Conservation (phyloP, 1,139 yeast species). For the Sugiyamaella paludigena region DNA sequence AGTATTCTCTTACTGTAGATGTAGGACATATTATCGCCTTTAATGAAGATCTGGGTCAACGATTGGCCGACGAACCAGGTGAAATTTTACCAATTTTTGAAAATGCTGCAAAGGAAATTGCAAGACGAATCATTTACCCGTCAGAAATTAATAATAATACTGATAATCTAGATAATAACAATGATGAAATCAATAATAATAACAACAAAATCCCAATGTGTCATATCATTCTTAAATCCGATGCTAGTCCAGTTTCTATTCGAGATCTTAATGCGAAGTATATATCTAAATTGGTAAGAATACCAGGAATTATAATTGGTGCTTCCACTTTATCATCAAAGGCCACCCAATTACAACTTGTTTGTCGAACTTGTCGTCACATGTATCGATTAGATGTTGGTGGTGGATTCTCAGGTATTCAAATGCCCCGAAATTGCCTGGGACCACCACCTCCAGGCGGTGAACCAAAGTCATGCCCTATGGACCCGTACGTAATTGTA, state of each 20-base stretch:
- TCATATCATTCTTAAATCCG: slow-evolving; percentile 75
- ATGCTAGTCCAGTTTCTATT: slow-evolving; percentile 69
- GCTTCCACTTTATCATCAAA: slow-evolving; percentile 87
- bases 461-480: slow-evolving; percentile 65
- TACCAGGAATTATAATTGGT: slow-evolving; percentile 90
- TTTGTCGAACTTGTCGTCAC: slow-evolving; percentile 88
- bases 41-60: slow-evolving; percentile 85
- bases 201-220: slow-evolving; percentile 60
- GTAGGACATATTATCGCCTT: slow-evolving; percentile 83
- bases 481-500: slow-evolving; percentile 88
- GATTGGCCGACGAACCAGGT: slow-evolving; percentile 79
- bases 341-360: slow-evolving; percentile 78
- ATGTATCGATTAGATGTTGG: slow-evolving; percentile 63
- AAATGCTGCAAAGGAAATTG: slow-evolving; percentile 84
- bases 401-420: slow-evolving; percentile 76
- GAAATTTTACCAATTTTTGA: slow-evolving; percentile 86
- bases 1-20: slow-evolving; percentile 71
- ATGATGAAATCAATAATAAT: neutral
- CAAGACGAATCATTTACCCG: slow-evolving; percentile 70
- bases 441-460: slow-evolving; percentile 53
- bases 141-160: slow-evolving; percentile 38
- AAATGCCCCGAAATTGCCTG: slow-evolving; percentile 71
- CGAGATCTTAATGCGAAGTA: slow-evolving; percentile 84
- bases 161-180: slow-evolving; percentile 13
- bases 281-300: slow-evolving; percentile 83